These are phyloP conservation scores for Scheffersomyces amazonensis DNA, from an alignment of 805 yeast species.

Conservation along the genomic window DNA sequence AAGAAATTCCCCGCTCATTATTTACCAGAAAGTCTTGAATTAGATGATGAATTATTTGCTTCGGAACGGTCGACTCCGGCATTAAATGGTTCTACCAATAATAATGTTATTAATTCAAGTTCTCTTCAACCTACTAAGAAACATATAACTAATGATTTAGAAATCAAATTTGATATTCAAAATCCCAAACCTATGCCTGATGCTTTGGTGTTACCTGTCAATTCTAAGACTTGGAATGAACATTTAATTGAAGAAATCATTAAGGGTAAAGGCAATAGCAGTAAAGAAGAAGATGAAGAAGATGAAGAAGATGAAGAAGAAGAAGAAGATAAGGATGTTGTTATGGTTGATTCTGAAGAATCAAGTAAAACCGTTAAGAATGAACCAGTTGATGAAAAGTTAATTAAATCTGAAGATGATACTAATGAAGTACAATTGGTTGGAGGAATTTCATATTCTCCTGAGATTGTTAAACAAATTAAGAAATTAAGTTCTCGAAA, in stretches of 20 bases:
- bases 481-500: constrained; percentile 7
- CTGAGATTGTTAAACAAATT: constrained; percentile 6
- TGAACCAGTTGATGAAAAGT: background rate
- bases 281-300: constrained; percentile 1
- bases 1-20: constrained; percentile 30
- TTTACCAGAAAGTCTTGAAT: constrained; percentile 23
- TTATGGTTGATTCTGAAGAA: background rate
- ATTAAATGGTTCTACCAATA: constrained; percentile 2
- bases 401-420: background rate
- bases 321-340: background rate
- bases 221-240: constrained; percentile 19
- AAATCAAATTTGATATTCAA: constrained; percentile 29
- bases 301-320: constrained; percentile 6
- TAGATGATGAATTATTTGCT: constrained; percentile 7
- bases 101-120: constrained; percentile 1
- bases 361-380: background rate
- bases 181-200: constrained; percentile 22
- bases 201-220: constrained; percentile 20
- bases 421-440: background rate
- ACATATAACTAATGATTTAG: constrained; percentile 26
- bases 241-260: constrained; percentile 8
- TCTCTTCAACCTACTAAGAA: constrained; percentile 26
- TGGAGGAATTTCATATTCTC: too few species aligned
- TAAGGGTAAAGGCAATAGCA: too few species aligned
- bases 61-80: constrained; percentile 4